These are phyloP conservation scores for Phalaenopsis aphrodite DNA, from an alignment of 106 monocot genomes.

Conservation along the genomic window DNA sequence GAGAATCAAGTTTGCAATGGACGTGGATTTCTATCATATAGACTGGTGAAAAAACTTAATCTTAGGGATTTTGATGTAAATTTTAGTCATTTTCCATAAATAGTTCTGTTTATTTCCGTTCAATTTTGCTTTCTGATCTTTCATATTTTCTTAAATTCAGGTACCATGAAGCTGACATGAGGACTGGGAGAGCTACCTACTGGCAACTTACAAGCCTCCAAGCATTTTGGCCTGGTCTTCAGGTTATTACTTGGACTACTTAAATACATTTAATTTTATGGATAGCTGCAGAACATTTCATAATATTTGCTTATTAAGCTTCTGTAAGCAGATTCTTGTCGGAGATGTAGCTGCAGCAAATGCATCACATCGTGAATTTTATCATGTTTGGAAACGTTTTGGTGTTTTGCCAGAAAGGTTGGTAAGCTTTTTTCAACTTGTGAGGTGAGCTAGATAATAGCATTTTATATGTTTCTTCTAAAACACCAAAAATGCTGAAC, in stretches of 20 bases:
- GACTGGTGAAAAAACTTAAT: background rate
- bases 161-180: slow-evolving; percentile 98
- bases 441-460: background rate
- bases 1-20: background rate
- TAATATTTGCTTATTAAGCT: background rate
- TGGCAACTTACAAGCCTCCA: slow-evolving; percentile 98
- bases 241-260: slow-evolving; percentile 35
- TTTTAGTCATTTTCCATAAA: background rate
- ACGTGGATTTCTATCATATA: background rate
- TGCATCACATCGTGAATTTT: slow-evolving; percentile 89
- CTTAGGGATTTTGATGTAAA: background rate
- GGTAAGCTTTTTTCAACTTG: background rate
- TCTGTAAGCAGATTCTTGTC: slow-evolving; percentile 55
- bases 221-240: slow-evolving; percentile 97
- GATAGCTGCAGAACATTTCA: background rate
- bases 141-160: slow-evolving; percentile 15
- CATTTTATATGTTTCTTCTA: background rate
- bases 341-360: slow-evolving; percentile 85
- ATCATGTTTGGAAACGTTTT: slow-evolving; percentile 74
- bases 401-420: slow-evolving; percentile 93
- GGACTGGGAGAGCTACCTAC: slow-evolving; percentile 80
- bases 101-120: background rate
- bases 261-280: background rate
- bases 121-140: background rate
- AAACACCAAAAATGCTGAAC: background rate